These are phyloP conservation scores for Akebia trifoliata DNA, from an alignment of 164 flowering plant species.

Conservation along the genomic window DNA sequence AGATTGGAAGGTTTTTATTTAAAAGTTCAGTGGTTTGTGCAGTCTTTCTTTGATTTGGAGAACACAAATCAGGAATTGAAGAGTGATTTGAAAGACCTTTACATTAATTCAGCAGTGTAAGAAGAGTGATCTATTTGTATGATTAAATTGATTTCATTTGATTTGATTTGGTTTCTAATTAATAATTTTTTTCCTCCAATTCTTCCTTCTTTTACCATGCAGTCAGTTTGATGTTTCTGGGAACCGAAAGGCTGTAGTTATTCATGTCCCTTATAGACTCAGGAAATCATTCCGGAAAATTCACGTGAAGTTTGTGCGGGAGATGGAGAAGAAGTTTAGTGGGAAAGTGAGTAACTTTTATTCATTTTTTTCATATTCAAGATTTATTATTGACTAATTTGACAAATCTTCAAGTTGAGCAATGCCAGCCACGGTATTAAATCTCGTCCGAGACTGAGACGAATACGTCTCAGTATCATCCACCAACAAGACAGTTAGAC, in stretches of 20 bases:
- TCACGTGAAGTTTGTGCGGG: slow-evolving; percentile 47
- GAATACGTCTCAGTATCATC: too few species aligned
- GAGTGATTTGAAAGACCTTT: slow-evolving; percentile 49
- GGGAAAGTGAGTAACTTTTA: slow-evolving; percentile 34
- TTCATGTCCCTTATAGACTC: slow-evolving; percentile 46
- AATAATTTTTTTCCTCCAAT: not conserved
- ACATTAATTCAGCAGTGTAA: slow-evolving; percentile 41
- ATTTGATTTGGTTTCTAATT: not conserved
- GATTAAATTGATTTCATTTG: too few species aligned
- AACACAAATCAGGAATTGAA: slow-evolving; percentile 41
- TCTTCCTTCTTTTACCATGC: not conserved
- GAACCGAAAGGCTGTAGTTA: slow-evolving; percentile 39
- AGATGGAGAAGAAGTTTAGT: slow-evolving; percentile 54
- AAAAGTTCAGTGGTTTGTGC: slow-evolving; percentile 5
- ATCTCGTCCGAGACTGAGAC: too few species aligned
- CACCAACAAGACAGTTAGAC: too few species aligned
- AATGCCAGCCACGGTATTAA: too few species aligned
- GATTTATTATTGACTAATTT: not conserved
- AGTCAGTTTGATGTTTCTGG: slow-evolving; percentile 36
- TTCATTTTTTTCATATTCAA: not conserved
- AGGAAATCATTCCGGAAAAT: slow-evolving; percentile 44
- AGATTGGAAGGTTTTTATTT: not conserved
- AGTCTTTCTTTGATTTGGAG: slow-evolving; percentile 47
- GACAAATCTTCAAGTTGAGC: too few species aligned
- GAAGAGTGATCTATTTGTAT: not conserved